Conservation (phyloP, 2,329 filamentous ascomycete species). For the Colletotrichum orchidophilum region DNA sequence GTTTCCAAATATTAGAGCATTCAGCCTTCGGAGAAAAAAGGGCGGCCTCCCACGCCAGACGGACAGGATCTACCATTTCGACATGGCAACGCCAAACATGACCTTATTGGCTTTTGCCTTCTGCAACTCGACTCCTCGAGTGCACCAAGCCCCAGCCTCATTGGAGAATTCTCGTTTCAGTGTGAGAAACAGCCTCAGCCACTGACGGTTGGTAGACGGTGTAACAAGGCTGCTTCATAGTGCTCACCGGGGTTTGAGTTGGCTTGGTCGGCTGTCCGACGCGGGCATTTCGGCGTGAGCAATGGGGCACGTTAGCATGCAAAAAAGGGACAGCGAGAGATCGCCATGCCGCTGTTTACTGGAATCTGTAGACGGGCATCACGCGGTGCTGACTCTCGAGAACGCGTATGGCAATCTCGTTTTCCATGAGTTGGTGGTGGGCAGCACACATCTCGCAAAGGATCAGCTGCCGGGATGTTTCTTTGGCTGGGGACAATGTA, state of each 20-base stretch:
- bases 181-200: not conserved
- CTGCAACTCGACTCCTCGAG: no score
- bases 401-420: not conserved
- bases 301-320: not conserved
- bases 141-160: not conserved
- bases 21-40: no score
- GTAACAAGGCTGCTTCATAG: not conserved
- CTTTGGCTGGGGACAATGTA: not conserved
- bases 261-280: slow-evolving; percentile 7
- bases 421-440: not conserved
- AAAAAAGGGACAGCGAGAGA: not conserved
- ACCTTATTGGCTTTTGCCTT: not conserved
- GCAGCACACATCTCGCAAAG: not conserved
- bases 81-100: not conserved
- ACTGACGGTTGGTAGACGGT: not conserved
- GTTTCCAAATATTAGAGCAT: not conserved
- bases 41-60: not conserved
- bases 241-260: not conserved
- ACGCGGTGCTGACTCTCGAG: not conserved
- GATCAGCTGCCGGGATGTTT: not conserved
- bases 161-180: not conserved
- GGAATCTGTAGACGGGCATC: not conserved
- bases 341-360: not conserved
- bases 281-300: slow-evolving; percentile 5
- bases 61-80: not conserved